Evolutionary conservation across 2,329 filamentous ascomycete species (phyloP).

Genomic region (Penicillium sp.): DNA sequence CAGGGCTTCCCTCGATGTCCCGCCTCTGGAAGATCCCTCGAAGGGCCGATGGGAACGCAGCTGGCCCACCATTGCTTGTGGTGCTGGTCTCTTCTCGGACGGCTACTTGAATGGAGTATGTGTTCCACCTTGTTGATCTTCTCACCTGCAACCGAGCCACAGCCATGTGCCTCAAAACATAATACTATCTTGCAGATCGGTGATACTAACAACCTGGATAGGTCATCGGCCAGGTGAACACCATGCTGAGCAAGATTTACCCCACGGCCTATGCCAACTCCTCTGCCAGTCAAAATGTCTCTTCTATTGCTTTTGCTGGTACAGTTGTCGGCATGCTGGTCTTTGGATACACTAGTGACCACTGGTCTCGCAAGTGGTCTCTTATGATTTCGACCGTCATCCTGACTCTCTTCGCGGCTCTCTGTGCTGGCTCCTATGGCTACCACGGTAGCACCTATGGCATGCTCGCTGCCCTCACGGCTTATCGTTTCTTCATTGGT

Average conservation of each 20-base stretch:
- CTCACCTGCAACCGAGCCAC: background rate
- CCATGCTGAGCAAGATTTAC: slow-evolving; percentile 69
- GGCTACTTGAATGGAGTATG: slow-evolving; percentile 84
- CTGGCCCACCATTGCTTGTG: slow-evolving; percentile 80
- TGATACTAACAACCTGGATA: slow-evolving; percentile 15
- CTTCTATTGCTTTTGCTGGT: slow-evolving; percentile 80
- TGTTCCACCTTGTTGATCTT: slow-evolving; percentile 2
- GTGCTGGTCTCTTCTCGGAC: slow-evolving; percentile 85
- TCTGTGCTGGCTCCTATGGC: slow-evolving; percentile 74
- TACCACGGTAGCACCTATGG: slow-evolving; percentile 65
- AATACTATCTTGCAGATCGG: background rate
- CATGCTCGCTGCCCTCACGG: slow-evolving; percentile 74
- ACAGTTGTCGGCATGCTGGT: slow-evolving; percentile 78
- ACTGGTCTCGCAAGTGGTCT: slow-evolving; percentile 80
- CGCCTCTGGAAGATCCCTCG: slow-evolving; percentile 25
- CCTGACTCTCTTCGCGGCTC: slow-evolving; percentile 77
- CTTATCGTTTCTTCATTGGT: slow-evolving; percentile 79
- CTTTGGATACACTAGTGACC: slow-evolving; percentile 79
- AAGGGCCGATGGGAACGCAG: slow-evolving; percentile 53
- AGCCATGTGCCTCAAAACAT: background rate
- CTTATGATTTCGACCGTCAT: slow-evolving; percentile 79
- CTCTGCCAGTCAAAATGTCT: slow-evolving; percentile 68
- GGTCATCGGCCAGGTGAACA: slow-evolving; percentile 87
- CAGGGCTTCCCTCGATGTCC: slow-evolving; percentile 16
- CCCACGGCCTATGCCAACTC: slow-evolving; percentile 66